Conservation (phyloP, 345 rosid species). For the Conringia planisiliqua region DNA sequence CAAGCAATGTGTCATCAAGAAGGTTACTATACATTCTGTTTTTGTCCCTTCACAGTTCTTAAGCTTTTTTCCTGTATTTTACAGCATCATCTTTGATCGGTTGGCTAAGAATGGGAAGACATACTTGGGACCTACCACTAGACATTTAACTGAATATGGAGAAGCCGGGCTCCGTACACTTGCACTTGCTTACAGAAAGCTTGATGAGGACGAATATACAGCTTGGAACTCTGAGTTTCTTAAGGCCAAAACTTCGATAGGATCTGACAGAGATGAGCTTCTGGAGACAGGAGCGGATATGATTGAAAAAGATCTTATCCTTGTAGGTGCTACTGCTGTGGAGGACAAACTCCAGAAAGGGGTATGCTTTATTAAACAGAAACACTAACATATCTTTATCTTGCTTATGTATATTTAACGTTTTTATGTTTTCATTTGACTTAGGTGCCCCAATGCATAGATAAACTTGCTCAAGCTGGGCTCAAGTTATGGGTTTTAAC, state of each 20-base stretch:
- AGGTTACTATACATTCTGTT: neutral
- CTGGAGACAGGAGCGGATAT: constrained; percentile 76
- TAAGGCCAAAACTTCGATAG: constrained; percentile 81
- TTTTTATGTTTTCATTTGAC: constrained; percentile 3
- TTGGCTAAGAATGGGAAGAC: constrained; percentile 74
- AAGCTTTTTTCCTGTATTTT: constrained; percentile 18
- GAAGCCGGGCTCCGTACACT: constrained; percentile 91
- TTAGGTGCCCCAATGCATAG: constrained; percentile 97
- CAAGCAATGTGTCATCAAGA: neutral
- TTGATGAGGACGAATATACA: constrained; percentile 66
- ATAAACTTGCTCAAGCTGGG: constrained; percentile 97
- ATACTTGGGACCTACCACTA: constrained; percentile 58
- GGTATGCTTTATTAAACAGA: constrained; percentile 39
- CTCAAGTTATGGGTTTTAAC: constrained; percentile 97
- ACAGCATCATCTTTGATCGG: constrained; percentile 88
- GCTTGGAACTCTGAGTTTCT: constrained; percentile 79
- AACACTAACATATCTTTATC: neutral
- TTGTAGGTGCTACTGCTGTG: constrained; percentile 96
- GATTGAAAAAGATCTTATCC: constrained; percentile 87
- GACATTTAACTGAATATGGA: constrained; percentile 89
- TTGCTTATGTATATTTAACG: constrained; percentile 25
- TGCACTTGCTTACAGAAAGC: constrained; percentile 72
- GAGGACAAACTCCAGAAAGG: constrained; percentile 98
- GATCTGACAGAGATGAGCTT: constrained; percentile 69
- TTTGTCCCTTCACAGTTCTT: neutral